Percentiles rank a stretch among this genome's conserved stretches.
These are phyloP conservation scores for Cyclostephanos tholiformis DNA, from an alignment of 108 stramenopile genomes.

Conservation along the genomic window DNA sequence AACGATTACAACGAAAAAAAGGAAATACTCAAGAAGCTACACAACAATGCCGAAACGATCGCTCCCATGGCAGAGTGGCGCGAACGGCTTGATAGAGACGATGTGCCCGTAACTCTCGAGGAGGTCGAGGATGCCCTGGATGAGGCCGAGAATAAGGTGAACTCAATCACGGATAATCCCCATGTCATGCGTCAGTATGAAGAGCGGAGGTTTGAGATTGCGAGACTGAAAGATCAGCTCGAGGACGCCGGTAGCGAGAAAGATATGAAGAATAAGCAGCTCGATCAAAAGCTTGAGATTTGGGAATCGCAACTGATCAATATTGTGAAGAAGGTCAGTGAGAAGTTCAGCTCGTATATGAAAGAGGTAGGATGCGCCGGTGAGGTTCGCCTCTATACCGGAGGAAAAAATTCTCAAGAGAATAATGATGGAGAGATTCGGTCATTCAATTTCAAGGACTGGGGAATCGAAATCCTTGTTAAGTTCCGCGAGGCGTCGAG, in stretches of 20 bases:
- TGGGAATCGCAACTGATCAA: conserved; percentile 66
- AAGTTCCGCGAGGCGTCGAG: conserved; percentile 78
- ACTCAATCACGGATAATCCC: conserved; percentile 63
- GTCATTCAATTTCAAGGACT: conserved; percentile 64
- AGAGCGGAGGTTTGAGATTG: conserved; percentile 62
- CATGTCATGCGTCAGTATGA: conserved; percentile 70
- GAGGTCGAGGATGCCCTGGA: conserved; percentile 64
- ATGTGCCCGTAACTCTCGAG: conserved; percentile 24
- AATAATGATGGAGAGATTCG: conserved; percentile 34
- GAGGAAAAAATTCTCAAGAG: conserved; percentile 40
- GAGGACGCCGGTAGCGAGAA: conserved; percentile 51
- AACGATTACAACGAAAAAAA: conserved; percentile 36
- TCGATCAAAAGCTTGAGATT: conserved; percentile 49
- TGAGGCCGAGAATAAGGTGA: conserved; percentile 61
- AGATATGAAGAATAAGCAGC: conserved; percentile 45
- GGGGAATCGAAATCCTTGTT: conserved; percentile 91
- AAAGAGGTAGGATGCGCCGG: conserved; percentile 81
- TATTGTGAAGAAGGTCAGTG: conserved; percentile 56
- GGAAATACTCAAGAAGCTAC: conserved; percentile 23
- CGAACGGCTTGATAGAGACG: conserved; percentile 26
- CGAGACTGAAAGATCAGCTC: conserved; percentile 52
- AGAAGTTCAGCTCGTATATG: conserved; percentile 80
- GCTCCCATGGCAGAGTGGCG: conserved; percentile 32
- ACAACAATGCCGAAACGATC: conserved; percentile 27
- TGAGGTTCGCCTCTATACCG: conserved; percentile 63